Evolutionary conservation across 306 rosid genomes (phyloP).

Genomic region (Glycine soja): DNA sequence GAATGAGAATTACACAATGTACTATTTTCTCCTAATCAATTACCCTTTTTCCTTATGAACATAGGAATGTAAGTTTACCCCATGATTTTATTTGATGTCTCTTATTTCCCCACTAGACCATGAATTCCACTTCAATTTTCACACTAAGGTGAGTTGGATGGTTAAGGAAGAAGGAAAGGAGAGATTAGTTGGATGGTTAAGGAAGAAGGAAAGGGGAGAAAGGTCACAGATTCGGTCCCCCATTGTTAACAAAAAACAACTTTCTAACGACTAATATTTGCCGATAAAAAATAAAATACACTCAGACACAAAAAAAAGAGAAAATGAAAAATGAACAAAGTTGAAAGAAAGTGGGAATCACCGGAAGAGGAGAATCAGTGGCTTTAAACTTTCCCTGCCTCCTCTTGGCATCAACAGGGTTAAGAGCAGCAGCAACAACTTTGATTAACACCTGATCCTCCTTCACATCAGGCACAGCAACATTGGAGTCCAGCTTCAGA

Average conservation of each 20-base stretch:
- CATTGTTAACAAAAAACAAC: no score
- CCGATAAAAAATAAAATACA: no score
- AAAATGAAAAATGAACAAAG: neutral
- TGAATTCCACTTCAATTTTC: slow-evolving; percentile 4
- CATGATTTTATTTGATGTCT: neutral
- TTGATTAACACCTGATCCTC: slow-evolving; percentile 84
- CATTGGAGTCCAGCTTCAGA: slow-evolving; percentile 66
- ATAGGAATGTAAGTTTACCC: neutral
- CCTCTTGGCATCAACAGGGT: slow-evolving; percentile 89
- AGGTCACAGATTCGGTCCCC: no score
- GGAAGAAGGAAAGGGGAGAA: no score
- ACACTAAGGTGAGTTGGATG: neutral
- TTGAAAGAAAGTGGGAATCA: slow-evolving; percentile 29
- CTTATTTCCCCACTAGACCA: slow-evolving; percentile 28
- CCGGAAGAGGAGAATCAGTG: slow-evolving; percentile 96
- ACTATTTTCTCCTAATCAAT: neutral
- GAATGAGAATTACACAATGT: no score
- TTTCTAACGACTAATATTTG: no score
- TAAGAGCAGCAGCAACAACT: slow-evolving; percentile 88
- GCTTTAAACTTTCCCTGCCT: slow-evolving; percentile 88
- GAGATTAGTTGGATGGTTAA: no score
- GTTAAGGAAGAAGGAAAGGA: no score
- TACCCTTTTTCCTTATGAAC: neutral
- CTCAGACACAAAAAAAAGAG: no score
- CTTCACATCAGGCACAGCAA: slow-evolving; percentile 74